Base-by-base conservation (phyloP, 108 stramenopile species). In the Tribonema minus region DNA sequence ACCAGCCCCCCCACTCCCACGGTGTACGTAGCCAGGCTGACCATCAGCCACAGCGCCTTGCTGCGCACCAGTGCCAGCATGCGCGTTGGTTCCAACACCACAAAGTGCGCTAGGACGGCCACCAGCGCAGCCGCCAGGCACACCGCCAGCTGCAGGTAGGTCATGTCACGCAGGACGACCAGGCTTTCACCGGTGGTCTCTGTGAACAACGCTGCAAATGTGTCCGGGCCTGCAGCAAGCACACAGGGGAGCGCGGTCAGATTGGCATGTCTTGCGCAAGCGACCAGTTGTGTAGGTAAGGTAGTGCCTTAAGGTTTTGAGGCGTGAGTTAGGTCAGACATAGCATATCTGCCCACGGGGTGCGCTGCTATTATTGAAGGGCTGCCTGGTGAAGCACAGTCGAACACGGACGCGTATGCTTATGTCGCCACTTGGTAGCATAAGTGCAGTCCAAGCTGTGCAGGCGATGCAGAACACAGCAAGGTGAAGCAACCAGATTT, bases 1-100 rank as follows among this genome's bases (percentile, higher is more conserved):
- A 81, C 64, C 54, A 72, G 23, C 36, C 70, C 4, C 37, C n/a
- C 20, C 38, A 63, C 9, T 12, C 63, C 58, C n/a, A 65, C 20
- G 3, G 40, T 35, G 58, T 32, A 32, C 62, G 75, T 30, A 85
- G 87, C 36, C 88, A 80, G 40, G 79, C 84, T 35, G 32, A n/a
- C 0, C 63, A 54, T 54, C 86, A n/a, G 67, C 86, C 2, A 76
- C 71, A n/a, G 40, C 31, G 25, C 15, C 46, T 54, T 54, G 46
- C 34, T 87, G 27, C 82, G 79, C 59, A 76, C 81, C 26, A 88
- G 86, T 62, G 85, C 86, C 36, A 83, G 83, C 82, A 85, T 76
- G n/a, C 73, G 85, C 20, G 46, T 54, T 15, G 46, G 46, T 20
- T 54, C 20, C 9, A 20, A 20, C 20, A 54, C 20, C 15, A 54